These are phyloP conservation scores for Ogataea pini DNA, from an alignment of 805 yeast genomes.

Conservation along the genomic window DNA sequence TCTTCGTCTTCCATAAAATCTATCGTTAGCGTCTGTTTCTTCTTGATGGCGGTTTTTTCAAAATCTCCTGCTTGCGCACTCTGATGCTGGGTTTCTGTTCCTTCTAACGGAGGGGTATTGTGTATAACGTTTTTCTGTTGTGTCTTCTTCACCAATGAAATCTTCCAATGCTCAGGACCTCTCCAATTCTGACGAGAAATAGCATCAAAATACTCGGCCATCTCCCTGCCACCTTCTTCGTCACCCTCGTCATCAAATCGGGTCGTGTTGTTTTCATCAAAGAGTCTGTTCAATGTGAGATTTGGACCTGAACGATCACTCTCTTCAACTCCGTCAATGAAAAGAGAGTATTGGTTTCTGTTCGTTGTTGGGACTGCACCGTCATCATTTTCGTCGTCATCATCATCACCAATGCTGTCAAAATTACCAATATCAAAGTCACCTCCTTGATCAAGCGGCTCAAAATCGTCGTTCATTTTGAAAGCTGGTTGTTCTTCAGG, in stretches of 20 bases:
- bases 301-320: slow-evolving; percentile 34
- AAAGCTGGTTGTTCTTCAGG: slow-evolving; percentile 20
- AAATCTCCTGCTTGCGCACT: slow-evolving; percentile 2
- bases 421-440: slow-evolving; percentile 20
- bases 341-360: slow-evolving; percentile 35
- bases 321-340: slow-evolving; percentile 33
- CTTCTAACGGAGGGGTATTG: slow-evolving; percentile 5
- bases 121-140: slow-evolving; percentile 8
- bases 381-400: slow-evolving; percentile 26
- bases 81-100: neutral
- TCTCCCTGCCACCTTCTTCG: slow-evolving; percentile 44
- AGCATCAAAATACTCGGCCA: slow-evolving; percentile 77
- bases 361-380: slow-evolving; percentile 8
- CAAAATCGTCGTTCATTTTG: slow-evolving; percentile 23
- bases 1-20: slow-evolving; percentile 33
- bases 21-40: slow-evolving; percentile 20
- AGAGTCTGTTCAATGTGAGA: slow-evolving; percentile 33
- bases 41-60: slow-evolving; percentile 11
- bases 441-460: slow-evolving; percentile 21
- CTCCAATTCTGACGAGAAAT: slow-evolving; percentile 76
- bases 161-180: slow-evolving; percentile 93
- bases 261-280: slow-evolving; percentile 34
- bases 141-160: slow-evolving; percentile 42
- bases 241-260: slow-evolving; percentile 28
- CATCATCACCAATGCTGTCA: slow-evolving; percentile 25